Base-by-base conservation (phyloP, 345 rosid species). In the Sisymbrium altissimum region DNA sequence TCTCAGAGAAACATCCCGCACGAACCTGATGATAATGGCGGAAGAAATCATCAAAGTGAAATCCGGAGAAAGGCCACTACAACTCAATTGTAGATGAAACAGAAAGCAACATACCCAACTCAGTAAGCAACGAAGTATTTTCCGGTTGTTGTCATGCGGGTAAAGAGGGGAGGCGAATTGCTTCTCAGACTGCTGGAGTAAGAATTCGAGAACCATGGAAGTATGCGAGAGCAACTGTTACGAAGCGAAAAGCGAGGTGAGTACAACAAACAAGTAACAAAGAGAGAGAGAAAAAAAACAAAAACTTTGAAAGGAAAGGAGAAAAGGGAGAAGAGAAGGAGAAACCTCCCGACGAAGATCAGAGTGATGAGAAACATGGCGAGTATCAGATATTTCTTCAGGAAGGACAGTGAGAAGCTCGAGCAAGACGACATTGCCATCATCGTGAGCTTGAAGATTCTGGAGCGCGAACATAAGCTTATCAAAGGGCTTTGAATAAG, bases 361-460 rank as follows among this genome's bases (percentile, higher is more conserved):
- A 60, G 58, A 40, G 17, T 83, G 76, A 69, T 86, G 80, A 73
- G 84, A 80, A 86, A 86, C 58, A 81, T 75, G 69, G 63, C 85
- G 93, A 67, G 83, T 74, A 70, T 91, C 98, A 74, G 86, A 70
- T 61, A 89, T 80, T 81, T 94, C 98, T 87, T 93, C 98, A 29
- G 96, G 98, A 10, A 93, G 90, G 44, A 93, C 92, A 78, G 98
- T 90, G 57, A 93, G 97, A 90, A 88, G 87, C 85, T 89, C 97
- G 32, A 93, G 81, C 71, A 93, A 86, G 63, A 92, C 97, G 66
- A 90, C 83, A 84, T 90, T 87, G 63, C 89, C 92, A 79, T 86
- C 85, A 63, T 86, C 89, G 70, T 89, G 89, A 72, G 79, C 87
- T 70, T 85, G 96, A 68, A 93, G 85, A 79, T 82, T 86, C 85